A percentile compares a stretch with the other conserved stretches of the same genome.
Evolutionary conservation across 1,139 yeast genomes (phyloP).

Genomic region (Suzukiozyma palmioleophila): DNA sequence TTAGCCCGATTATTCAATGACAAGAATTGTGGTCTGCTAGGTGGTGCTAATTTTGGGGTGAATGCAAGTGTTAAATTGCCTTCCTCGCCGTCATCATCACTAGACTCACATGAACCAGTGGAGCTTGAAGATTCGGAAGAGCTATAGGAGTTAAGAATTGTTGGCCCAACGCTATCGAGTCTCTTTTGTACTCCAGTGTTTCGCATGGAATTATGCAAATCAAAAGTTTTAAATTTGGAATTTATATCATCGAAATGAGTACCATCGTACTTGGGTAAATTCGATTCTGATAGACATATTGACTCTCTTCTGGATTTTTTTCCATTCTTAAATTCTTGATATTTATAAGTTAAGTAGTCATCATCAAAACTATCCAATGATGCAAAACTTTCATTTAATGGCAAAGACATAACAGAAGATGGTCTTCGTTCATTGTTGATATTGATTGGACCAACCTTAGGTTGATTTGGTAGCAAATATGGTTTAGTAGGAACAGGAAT

Average conservation of each 20-base stretch:
- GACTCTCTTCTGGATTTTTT: constrained; percentile 9
- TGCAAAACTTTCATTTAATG: constrained; percentile 71
- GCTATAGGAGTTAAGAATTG: constrained; percentile 1
- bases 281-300: constrained; percentile 6
- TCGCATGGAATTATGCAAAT: constrained; percentile 37
- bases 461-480: constrained; percentile 8
- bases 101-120: constrained; percentile 13
- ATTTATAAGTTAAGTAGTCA: constrained; percentile 41
- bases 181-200: constrained; percentile 10
- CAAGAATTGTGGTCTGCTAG: constrained; percentile 35
- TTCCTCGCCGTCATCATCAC: constrained; percentile 29
- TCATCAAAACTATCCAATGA: constrained; percentile 71
- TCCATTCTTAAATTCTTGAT: constrained; percentile 22
- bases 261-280: constrained; percentile 4
- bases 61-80: constrained; percentile 54
- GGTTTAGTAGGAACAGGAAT: constrained; percentile 15
- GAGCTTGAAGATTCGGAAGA: constrained; percentile 9
- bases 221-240: constrained; percentile 35
- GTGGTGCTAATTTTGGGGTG: constrained; percentile 38
- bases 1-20: constrained; percentile 32
- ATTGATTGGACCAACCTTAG: constrained; percentile 33
- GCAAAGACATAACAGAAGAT: constrained; percentile 46
- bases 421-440: constrained; percentile 21
- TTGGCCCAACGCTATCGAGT: neutral
- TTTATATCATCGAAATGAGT: constrained; percentile 15